A percentile compares a stretch with the other conserved stretches of the same genome.
Conservation (phyloP, 2,329 filamentous ascomycete species). For the Diaporthe sp. region DNA sequence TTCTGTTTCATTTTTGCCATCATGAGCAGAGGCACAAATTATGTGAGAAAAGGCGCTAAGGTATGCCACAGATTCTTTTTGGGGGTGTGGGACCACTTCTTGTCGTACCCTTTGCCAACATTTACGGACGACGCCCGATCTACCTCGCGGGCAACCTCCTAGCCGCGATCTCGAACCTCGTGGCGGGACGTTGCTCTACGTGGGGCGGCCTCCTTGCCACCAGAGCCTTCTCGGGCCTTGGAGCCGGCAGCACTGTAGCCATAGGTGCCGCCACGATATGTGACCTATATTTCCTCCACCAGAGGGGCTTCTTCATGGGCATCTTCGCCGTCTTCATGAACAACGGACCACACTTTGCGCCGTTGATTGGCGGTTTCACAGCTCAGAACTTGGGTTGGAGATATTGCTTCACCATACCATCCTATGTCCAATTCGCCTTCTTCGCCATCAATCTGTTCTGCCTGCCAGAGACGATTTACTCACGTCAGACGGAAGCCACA, state of each 20-base stretch:
- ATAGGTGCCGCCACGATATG: slow-evolving; percentile 45
- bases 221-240: slow-evolving; percentile 45
- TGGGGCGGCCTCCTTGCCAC: slow-evolving; percentile 45
- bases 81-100: slow-evolving; percentile 50
- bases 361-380: slow-evolving; percentile 48
- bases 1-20: neutral
- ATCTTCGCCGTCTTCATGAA: slow-evolving; percentile 45
- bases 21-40: no score
- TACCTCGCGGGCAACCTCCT: slow-evolving; percentile 50
- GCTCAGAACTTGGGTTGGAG: slow-evolving; percentile 48
- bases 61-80: slow-evolving; percentile 47
- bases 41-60: neutral
- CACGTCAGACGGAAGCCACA: slow-evolving; percentile 25
- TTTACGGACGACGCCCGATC: slow-evolving; percentile 52
- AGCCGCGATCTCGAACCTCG: slow-evolving; percentile 48
- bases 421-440: slow-evolving; percentile 45
- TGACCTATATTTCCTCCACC: slow-evolving; percentile 46
- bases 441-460: slow-evolving; percentile 46
- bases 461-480: slow-evolving; percentile 49
- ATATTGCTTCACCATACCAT: slow-evolving; percentile 47
- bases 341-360: slow-evolving; percentile 44
- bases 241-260: slow-evolving; percentile 41
- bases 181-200: slow-evolving; percentile 45
- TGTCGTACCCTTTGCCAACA: slow-evolving; percentile 49
- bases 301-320: slow-evolving; percentile 47